These are phyloP conservation scores for Ceriops decandra DNA, from an alignment of 345 rosid genomes.

Conservation along the genomic window DNA sequence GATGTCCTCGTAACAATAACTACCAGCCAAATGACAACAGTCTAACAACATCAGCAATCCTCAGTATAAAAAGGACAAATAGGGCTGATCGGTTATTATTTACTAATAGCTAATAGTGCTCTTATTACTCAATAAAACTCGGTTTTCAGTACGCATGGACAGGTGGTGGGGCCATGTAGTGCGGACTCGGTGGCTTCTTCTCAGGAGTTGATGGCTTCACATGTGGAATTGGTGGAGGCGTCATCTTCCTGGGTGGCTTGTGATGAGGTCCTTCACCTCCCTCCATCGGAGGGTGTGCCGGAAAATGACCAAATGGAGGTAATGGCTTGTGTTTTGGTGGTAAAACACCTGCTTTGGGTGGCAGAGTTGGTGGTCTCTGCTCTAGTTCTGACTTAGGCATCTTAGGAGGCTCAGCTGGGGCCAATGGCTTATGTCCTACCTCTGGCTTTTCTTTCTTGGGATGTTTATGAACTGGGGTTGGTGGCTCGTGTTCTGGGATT, in stretches of 20 bases:
- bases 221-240: constrained; percentile 10
- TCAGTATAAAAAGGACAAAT: neutral
- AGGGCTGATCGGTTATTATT: neutral
- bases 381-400: too few relatives aligned
- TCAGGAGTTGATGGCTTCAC: constrained; percentile 5
- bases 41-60: neutral
- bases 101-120: neutral
- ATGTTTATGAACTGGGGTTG: neutral
- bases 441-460: neutral
- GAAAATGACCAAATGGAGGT: constrained; percentile 6
- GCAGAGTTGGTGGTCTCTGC: neutral
- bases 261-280: constrained; percentile 13
- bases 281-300: constrained; percentile 13
- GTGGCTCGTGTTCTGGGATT: constrained; percentile 5
- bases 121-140: neutral
- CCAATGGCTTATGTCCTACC: neutral
- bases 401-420: constrained; percentile 2
- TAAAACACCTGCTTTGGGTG: constrained; percentile 6
- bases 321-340: constrained; percentile 17
- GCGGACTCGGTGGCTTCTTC: neutral
- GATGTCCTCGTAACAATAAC: too few relatives aligned
- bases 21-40: neutral
- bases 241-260: constrained; percentile 14
- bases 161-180: constrained; percentile 19
- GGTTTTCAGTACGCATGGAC: constrained; percentile 13